Conservation (phyloP, 2,329 filamentous ascomycete species). For the Paracoccidioides lutzii region DNA sequence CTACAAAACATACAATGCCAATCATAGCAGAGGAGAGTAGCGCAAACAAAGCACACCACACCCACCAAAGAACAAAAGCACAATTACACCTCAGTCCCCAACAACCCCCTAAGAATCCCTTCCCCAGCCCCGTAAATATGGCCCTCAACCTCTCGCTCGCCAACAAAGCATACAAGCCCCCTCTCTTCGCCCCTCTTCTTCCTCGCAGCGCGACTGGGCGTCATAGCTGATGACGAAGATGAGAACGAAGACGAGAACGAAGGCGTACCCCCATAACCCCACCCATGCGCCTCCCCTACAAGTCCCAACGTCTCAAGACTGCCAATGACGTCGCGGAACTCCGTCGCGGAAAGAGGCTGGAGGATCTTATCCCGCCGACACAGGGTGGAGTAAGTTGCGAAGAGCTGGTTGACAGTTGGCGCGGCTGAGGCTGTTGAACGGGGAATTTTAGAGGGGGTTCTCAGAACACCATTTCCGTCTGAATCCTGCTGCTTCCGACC, state of each 20-base stretch:
- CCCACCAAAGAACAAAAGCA: constrained; percentile 4
- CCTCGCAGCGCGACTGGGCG: background rate
- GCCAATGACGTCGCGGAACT: constrained; percentile 85
- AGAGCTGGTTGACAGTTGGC: constrained; percentile 72
- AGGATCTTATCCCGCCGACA: constrained; percentile 82
- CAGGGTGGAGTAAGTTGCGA: constrained; percentile 66
- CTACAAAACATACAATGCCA: background rate
- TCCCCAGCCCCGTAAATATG: constrained; percentile 49
- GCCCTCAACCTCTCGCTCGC: constrained; percentile 63
- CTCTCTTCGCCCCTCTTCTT: constrained; percentile 51
- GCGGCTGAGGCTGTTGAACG: constrained; percentile 40
- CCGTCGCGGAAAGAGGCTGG: constrained; percentile 76
- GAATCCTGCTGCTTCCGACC: constrained; percentile 46
- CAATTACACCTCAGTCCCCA: constrained; percentile 19
- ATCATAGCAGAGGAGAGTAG: background rate
- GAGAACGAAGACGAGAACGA: too few relatives aligned
- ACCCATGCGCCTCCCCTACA: constrained; percentile 54
- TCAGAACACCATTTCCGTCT: background rate
- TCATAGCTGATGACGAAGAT: too few relatives aligned
- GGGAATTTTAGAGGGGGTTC: constrained; percentile 48
- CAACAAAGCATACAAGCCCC: constrained; percentile 63
- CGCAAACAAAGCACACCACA: background rate
- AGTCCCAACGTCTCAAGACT: constrained; percentile 81
- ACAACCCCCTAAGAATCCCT: constrained; percentile 31
- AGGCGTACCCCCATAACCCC: constrained; percentile 29